Evolutionary conservation across 352 stramenopile genomes (phyloP).

Genomic region (Pythium aristosporum): DNA sequence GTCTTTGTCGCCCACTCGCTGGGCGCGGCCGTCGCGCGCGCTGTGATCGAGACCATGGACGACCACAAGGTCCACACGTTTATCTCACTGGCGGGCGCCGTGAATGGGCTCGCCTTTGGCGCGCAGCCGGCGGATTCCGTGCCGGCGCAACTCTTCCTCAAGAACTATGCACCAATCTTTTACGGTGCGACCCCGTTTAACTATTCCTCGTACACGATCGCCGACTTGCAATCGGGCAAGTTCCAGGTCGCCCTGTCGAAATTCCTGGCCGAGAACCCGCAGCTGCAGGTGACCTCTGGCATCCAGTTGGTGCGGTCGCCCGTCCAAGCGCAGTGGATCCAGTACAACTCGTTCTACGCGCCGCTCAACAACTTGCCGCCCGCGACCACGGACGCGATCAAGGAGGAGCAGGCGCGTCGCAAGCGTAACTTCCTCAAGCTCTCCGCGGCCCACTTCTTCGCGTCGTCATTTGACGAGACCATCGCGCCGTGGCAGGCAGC

Average conservation of each 20-base stretch:
- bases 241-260: constrained; percentile 35
- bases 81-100: constrained; percentile 40
- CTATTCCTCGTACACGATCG: constrained; percentile 31
- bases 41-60: constrained; percentile 53
- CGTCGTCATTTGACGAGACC: constrained; percentile 31
- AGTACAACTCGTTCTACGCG: constrained; percentile 23
- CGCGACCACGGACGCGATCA: constrained; percentile 27
- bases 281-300: constrained; percentile 36
- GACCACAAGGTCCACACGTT: constrained; percentile 45
- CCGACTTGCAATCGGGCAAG: constrained; percentile 32
- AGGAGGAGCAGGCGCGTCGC: constrained; percentile 25
- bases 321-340: constrained; percentile 25
- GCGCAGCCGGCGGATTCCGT: constrained; percentile 32
- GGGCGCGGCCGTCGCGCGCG: constrained; percentile 36
- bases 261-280: constrained; percentile 26
- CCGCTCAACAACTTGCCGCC: constrained; percentile 36
- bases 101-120: constrained; percentile 50
- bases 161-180: constrained; percentile 26
- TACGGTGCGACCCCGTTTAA: constrained; percentile 28
- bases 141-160: constrained; percentile 32
- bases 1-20: constrained; percentile 53
- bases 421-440: constrained; percentile 35
- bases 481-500: constrained; percentile 38
- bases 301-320: constrained; percentile 41
- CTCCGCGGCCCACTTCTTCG: constrained; percentile 35